Evolutionary conservation across 805 yeast genomes (phyloP).

Genomic region (Candida vaughaniae): DNA sequence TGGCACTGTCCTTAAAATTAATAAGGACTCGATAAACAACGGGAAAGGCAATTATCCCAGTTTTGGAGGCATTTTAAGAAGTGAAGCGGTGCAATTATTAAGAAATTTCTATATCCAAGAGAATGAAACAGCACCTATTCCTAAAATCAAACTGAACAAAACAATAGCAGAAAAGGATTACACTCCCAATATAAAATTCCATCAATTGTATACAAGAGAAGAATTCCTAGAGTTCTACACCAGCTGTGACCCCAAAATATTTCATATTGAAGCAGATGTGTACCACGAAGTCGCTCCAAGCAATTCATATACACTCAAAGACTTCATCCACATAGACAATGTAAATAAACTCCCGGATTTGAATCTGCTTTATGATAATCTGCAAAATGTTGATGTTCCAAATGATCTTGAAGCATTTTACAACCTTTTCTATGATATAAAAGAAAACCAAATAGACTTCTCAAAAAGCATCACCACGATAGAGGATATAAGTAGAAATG

Average conservation of each 20-base stretch:
- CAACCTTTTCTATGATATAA: conserved; percentile 25
- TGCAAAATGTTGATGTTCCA: conserved; percentile 12
- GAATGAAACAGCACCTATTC: conserved; percentile 81
- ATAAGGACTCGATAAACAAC: conserved; percentile 14
- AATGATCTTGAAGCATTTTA: conserved; percentile 22
- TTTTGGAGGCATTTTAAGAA: conserved; percentile 75
- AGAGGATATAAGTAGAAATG: conserved; percentile 5
- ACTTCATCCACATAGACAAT: conserved; percentile 13
- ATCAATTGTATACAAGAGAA: conserved; percentile 47
- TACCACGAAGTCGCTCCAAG: conserved; percentile 27
- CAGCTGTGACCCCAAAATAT: conserved; percentile 19
- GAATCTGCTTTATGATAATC: conserved; percentile 1
- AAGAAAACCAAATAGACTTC: conserved; percentile 21
- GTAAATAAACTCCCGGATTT: conserved; percentile 16
- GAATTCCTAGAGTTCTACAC: conserved; percentile 54
- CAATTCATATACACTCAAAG: conserved; percentile 20
- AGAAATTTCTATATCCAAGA: conserved; percentile 84
- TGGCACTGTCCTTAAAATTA: conserved; percentile 73
- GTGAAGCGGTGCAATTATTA: conserved; percentile 79
- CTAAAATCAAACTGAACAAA: conserved; percentile 70
- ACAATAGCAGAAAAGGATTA: conserved; percentile 54
- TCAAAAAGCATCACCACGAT: conserved; percentile 15
- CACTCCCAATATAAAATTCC: conserved; percentile 58
- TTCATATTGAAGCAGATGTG: conserved; percentile 2
- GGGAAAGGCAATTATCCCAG: conserved; percentile 44